Conservation (phyloP, 768 basidiomycete species). For the Collybiopsis luxurians region DNA sequence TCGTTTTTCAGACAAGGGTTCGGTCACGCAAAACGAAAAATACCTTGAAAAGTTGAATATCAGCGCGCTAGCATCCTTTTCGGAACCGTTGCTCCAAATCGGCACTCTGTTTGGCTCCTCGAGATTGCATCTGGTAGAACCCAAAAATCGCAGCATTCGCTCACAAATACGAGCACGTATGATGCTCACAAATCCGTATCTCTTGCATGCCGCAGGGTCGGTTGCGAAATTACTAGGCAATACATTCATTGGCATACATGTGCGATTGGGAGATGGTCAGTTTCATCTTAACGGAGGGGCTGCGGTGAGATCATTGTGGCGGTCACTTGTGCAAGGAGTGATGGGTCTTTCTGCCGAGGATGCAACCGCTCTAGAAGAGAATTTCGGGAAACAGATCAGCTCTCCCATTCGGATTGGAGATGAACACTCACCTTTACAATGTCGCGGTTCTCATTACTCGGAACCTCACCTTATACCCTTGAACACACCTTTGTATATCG, state of each 20-base stretch:
- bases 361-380: constrained; percentile 27
- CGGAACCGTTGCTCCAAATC: constrained; percentile 58
- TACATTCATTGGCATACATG: constrained; percentile 59
- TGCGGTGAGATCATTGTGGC: constrained; percentile 53
- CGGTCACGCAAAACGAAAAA: constrained; percentile 27
- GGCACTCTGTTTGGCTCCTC: constrained; percentile 79
- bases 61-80: constrained; percentile 33
- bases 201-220: constrained; percentile 39
- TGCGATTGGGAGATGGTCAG: constrained; percentile 66
- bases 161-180: constrained; percentile 51
- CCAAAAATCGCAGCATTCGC: constrained; percentile 40
- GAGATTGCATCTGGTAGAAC: constrained; percentile 50
- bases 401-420: constrained; percentile 16
- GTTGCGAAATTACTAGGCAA: constrained; percentile 38
- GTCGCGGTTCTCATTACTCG: constrained; percentile 38
- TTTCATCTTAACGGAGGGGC: constrained; percentile 43
- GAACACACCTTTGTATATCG: constrained; percentile 62
- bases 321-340: constrained; percentile 48
- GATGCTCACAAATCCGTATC: constrained; percentile 49
- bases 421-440: constrained; percentile 26
- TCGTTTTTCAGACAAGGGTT: constrained; percentile 50
- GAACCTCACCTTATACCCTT: constrained; percentile 26
- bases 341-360: constrained; percentile 40
- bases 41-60: constrained; percentile 44
- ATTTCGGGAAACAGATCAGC: constrained; percentile 13